A percentile compares a stretch with the other conserved stretches of the same genome.
These are phyloP conservation scores for Cardiosporidium cionae DNA, from an alignment of 169 alveolate genomes.

Conservation along the genomic window DNA sequence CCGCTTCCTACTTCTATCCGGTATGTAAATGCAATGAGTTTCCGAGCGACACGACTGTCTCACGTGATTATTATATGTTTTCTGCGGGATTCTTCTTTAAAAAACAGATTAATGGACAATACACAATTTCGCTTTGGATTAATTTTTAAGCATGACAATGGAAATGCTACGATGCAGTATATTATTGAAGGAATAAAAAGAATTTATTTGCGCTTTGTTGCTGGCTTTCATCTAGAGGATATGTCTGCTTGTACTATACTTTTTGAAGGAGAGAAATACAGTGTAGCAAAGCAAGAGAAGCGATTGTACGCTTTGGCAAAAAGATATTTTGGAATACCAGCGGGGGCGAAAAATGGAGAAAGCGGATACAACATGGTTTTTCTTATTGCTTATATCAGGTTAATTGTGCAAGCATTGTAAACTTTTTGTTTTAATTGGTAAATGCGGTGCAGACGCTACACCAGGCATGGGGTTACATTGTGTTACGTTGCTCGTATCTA, in stretches of 20 bases:
- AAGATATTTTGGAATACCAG: conserved; percentile 13
- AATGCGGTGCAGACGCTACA: not conserved
- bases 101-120: conserved; percentile 61
- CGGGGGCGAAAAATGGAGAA: conserved; percentile 11
- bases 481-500: no score
- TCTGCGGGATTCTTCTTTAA: not conserved
- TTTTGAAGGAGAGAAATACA: conserved; percentile 58
- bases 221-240: conserved; percentile 56
- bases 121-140: conserved; percentile 55
- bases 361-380: conserved; percentile 14
- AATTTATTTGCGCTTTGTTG: conserved; percentile 49
- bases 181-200: conserved; percentile 53
- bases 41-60: conserved; percentile 12
- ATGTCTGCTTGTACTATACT: conserved; percentile 61
- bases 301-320: conserved; percentile 32
- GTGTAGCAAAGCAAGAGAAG: conserved; percentile 44
- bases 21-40: conserved; percentile 8
- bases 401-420: not conserved
- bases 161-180: conserved; percentile 36
- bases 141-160: conserved; percentile 58
- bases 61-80: conserved; percentile 1
- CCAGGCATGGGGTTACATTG: not conserved
- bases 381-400: conserved; percentile 10
- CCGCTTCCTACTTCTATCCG: conserved; percentile 64
- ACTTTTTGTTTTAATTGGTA: not conserved